These are phyloP conservation scores for Dactylellina sp. DNA, from an alignment of 2,329 filamentous ascomycete genomes.

Conservation along the genomic window DNA sequence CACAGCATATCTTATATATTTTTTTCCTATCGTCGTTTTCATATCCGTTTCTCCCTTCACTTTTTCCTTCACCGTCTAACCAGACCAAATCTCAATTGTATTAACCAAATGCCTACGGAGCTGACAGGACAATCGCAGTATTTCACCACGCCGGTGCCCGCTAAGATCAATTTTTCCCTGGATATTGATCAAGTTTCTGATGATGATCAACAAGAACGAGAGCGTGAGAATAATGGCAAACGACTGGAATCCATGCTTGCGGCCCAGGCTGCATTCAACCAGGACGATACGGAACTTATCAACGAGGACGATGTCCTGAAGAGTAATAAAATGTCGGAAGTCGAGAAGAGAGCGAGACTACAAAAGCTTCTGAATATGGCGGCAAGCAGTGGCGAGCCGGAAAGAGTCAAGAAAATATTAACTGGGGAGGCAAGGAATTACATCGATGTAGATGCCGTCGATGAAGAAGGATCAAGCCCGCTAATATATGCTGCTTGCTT, in stretches of 20 bases:
- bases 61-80: conserved; percentile 24
- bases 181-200: conserved; percentile 70
- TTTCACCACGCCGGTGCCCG: conserved; percentile 83
- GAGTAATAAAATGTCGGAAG: conserved; percentile 77
- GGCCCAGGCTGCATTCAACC: conserved; percentile 83
- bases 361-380: conserved; percentile 94
- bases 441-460: conserved; percentile 85
- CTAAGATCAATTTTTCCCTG: conserved; percentile 72
- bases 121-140: conserved; percentile 90
- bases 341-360: conserved; percentile 82
- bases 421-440: conserved; percentile 78
- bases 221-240: conserved; percentile 80
- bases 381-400: conserved; percentile 92
- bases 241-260: conserved; percentile 96
- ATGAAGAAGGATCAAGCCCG: conserved; percentile 95
- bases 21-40: conserved; percentile 20
- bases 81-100: conserved; percentile 38
- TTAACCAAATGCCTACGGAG: conserved; percentile 57
- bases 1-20: conserved; percentile 37
- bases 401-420: conserved; percentile 80
- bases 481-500: conserved; percentile 98
- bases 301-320: conserved; percentile 83
- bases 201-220: conserved; percentile 60
- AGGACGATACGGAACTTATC: conserved; percentile 77
- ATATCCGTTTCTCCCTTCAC: conserved; percentile 8